Evolutionary conservation across 2,329 filamentous ascomycete species (phyloP).

Genomic region (Botrytis fragariae): DNA sequence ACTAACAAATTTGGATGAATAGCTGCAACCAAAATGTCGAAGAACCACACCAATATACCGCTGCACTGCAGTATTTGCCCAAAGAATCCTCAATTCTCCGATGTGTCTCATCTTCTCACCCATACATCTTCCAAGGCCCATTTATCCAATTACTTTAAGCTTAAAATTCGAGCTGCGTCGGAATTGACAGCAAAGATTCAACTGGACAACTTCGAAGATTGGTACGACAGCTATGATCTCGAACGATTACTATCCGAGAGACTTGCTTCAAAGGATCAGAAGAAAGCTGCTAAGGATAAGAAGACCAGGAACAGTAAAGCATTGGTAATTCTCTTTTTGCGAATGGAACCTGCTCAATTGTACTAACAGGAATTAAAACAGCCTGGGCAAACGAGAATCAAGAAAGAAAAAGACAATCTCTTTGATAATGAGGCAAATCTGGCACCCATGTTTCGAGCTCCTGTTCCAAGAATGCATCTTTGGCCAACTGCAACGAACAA

Average conservation of each 20-base stretch:
- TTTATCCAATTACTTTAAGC: slow-evolving; percentile 77
- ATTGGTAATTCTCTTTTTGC: background rate
- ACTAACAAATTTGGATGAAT: slow-evolving; percentile 14
- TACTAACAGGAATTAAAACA: background rate
- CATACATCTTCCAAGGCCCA: slow-evolving; percentile 94
- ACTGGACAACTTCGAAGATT: slow-evolving; percentile 69
- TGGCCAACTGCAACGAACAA: slow-evolving; percentile 28
- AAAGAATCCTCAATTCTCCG: slow-evolving; percentile 76
- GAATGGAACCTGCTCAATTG: background rate
- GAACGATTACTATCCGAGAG: slow-evolving; percentile 73
- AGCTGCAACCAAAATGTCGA: slow-evolving; percentile 29
- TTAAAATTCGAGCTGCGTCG: slow-evolving; percentile 67
- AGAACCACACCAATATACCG: slow-evolving; percentile 48
- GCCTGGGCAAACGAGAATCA: slow-evolving; percentile 15
- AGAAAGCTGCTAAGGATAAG: slow-evolving; percentile 46
- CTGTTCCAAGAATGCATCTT: slow-evolving; percentile 37
- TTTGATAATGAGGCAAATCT: slow-evolving; percentile 18
- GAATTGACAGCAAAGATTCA: slow-evolving; percentile 62
- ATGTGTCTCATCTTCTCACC: slow-evolving; percentile 87
- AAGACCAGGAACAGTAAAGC: slow-evolving; percentile 27
- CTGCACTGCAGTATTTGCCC: slow-evolving; percentile 83
- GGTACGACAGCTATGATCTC: slow-evolving; percentile 73
- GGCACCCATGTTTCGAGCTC: slow-evolving; percentile 33
- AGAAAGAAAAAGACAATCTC: slow-evolving; percentile 24
- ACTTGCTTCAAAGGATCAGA: slow-evolving; percentile 72